phyloP scores from a whole-genome alignment of 192 early-diverging fungal species.

The Podila minutissima region DNA sequence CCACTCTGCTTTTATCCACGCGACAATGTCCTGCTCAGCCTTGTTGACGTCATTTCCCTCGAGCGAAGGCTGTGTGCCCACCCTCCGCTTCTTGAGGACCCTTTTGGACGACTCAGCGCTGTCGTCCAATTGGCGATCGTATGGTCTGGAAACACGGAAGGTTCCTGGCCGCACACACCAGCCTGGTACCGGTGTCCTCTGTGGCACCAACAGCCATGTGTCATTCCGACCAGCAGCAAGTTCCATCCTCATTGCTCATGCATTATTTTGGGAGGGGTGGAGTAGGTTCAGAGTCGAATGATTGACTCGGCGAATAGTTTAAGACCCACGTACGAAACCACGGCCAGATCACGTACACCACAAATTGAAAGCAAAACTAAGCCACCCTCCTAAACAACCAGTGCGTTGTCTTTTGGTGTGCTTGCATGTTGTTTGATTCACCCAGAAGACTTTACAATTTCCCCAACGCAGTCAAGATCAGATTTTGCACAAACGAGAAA shows the following conservation, averaged over 20 bases:
- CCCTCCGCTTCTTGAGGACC: background rate
- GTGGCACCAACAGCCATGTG: conserved; percentile 17
- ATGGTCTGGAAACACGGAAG: conserved; percentile 30
- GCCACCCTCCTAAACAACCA: too few relatives aligned
- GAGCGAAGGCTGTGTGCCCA: background rate
- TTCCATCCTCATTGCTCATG: background rate
- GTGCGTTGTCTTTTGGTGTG: too few relatives aligned
- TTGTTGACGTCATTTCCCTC: background rate
- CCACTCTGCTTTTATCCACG: conserved; percentile 20
- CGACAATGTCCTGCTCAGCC: background rate
- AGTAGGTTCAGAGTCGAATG: too few relatives aligned
- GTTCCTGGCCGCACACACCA: conserved; percentile 42
- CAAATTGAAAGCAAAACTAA: too few relatives aligned
- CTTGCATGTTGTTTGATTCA: too few relatives aligned
- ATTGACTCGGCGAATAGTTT: too few relatives aligned
- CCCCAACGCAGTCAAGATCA: too few relatives aligned
- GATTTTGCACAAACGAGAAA: background rate
- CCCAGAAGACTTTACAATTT: too few relatives aligned
- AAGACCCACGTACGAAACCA: too few relatives aligned
- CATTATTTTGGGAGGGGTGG: background rate
- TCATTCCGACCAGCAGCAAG: background rate
- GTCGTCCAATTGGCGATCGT: conserved; percentile 9
- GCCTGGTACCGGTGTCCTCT: conserved; percentile 5
- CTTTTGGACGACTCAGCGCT: background rate
- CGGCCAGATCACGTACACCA: too few relatives aligned